Evolutionary conservation across 2,329 filamentous ascomycete species (phyloP).

Genomic region (Rasamsonia emersonii): DNA sequence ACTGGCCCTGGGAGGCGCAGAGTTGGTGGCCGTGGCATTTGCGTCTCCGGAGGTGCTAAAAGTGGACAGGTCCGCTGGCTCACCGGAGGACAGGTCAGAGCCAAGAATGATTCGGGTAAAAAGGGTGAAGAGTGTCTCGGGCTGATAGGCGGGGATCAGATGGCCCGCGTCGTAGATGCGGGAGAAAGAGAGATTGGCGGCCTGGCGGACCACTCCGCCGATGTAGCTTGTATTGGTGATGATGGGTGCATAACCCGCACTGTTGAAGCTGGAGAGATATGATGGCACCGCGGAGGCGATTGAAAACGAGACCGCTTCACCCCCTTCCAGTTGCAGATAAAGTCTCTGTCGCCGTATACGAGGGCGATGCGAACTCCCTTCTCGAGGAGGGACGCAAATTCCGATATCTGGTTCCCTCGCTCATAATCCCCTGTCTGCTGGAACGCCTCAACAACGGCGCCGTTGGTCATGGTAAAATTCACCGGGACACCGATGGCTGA

Average conservation of each 20-base stretch:
- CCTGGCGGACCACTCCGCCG: conserved; percentile 36
- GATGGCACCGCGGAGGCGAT: conserved; percentile 24
- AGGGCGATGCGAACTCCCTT: conserved; percentile 37
- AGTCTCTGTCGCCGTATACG: conserved; percentile 31
- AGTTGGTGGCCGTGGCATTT: conserved; percentile 50
- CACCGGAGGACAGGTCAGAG: conserved; percentile 41
- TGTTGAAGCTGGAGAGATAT: conserved; percentile 25
- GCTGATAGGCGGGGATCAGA: conserved; percentile 43
- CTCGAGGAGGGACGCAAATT: conserved; percentile 21
- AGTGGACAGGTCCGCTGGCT: conserved; percentile 40
- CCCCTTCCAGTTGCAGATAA: conserved; percentile 36
- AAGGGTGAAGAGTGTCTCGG: conserved; percentile 45
- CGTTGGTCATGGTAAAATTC: conserved; percentile 31
- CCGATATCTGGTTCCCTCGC: conserved; percentile 14
- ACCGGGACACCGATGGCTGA: conserved; percentile 48
- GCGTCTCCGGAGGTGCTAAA: conserved; percentile 52
- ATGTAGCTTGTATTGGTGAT: conserved; percentile 41
- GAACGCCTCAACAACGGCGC: conserved; percentile 21
- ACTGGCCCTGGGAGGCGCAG: conserved; percentile 39
- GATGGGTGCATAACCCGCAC: conserved; percentile 42
- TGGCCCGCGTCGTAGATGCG: conserved; percentile 47
- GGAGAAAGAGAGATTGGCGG: conserved; percentile 37
- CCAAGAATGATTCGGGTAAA: conserved; percentile 46
- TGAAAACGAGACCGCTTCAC: conserved; percentile 39
- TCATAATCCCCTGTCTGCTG: conserved; percentile 16